Evolutionary conservation across 2,329 filamentous ascomycete genomes (phyloP), one percentile per base, ranked within the genome.

Genomic region (Metarhizium guizhouense): DNA sequence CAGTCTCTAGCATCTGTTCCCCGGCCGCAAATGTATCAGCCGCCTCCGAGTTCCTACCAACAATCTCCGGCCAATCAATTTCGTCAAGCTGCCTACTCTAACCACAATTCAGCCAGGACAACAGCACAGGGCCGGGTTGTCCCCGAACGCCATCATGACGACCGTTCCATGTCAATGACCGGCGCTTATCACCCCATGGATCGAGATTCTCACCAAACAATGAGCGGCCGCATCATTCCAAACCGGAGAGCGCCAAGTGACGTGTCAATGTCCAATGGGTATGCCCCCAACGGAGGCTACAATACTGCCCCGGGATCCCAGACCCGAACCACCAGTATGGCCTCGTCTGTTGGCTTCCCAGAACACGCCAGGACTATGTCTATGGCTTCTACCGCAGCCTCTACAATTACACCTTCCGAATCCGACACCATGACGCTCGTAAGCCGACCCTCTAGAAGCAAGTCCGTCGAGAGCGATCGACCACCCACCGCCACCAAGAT

Each of bases 161-260:
- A 97, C 70, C 84, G 94, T 56, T 86, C 94, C 60, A 97, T 97
- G 94, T 96, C 93, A 49, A 87, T 99, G 86, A 94, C 87, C 5
- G 90, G 88, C 10, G 88, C 70, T 20, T 78, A 75, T 58, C 69
- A 90, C 62, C 80, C 86, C 3, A 79, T 87, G 54, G 90, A 95
- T 63, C 80, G 82, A 58, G 87, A 88, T 64, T 77, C 91, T 48
- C 87, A 94, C 69, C 93, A 96, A 71, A 96, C 92, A 6, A 95
- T 93, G 83, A 95, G 89, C 67, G 94, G 94, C 51, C 83, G 94
- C 62, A 80, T 95, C 20, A 95, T 99, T 61, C 94, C 94, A 3
- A 88, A 86, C 64, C 81, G 71, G 78, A 76, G 74, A 64, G 75
- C 70, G 56, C 77, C 70, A 57, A 70, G 67, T 56, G 76, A 80